Base-by-base conservation (phyloP, 345 rosid genomes). In the Gossypium stocksii region DNA sequence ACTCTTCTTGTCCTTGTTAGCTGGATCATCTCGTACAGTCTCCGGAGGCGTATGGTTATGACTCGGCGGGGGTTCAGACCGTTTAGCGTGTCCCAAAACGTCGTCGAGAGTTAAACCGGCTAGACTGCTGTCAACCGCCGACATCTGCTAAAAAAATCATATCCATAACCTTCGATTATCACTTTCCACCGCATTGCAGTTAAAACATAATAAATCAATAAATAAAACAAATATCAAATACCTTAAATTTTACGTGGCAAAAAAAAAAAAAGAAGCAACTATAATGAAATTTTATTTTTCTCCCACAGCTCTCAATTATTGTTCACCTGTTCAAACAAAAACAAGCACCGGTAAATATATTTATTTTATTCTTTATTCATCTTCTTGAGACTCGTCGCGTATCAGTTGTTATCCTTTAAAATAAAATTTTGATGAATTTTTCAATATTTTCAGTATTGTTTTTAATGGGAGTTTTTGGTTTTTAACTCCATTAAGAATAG, bases 1-100 rank as follows among this genome's bases (percentile, higher is more conserved):
- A 82, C 87, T 86, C 81, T 83, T 86, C 70, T 82, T 83, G 25
- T 94, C 97, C 54, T 83, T 89, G 61, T 70, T 66, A 52, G 81
- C 82, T 63, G 90, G 91, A 25, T 92, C 97, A 25, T 77, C 89
- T 19, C 74, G 89, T 45, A 77, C 70, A 17, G 71, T 74, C 15
- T 77, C 80, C 7, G 71, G 25, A 20, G 77, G 76, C 3, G 83
- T 74, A 7, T 70, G 73, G 67, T 25, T 45, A 1, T 25, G 74
- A 23, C 13, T 8, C 4, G 46, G 14, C 5, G 78, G 10, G 8
- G 17, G 44, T 3, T 48, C 43, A 20, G 66, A 19, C 17, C 14
- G 48, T 51, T 74, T 74, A 13, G 49, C 17, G 10, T 46, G n/a
- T 44, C 29, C 65, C 41, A 77, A 64, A 15, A 80, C 3, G n/a